Base-by-base conservation (phyloP, 2,329 filamentous ascomycete genomes). In the Proliferodiscus dingleyae region DNA sequence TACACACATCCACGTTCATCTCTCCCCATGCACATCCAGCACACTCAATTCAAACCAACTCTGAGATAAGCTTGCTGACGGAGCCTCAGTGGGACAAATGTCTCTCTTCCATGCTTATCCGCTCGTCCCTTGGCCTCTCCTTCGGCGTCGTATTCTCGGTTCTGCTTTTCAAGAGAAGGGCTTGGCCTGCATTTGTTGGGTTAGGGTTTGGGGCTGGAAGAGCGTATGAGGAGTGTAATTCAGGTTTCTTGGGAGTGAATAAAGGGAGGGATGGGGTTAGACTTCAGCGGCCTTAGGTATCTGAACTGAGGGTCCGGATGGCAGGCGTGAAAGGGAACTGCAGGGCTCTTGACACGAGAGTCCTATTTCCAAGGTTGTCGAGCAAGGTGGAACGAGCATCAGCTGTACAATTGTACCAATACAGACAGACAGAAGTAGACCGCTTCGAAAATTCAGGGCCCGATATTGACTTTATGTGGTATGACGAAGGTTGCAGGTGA, bases 141-240 rank as follows among this genome's bases (percentile, higher is more conserved):
- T 98, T 98, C 72, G 93, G 93, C 66, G 85, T 98, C 68, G 88
- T 98, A 71, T 97, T 98, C 77, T 97, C 93, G 51, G 90, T 98
- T 51, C 85, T 98, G 48, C 73, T 98, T 45, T 98, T 98, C 81
- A 95, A 95, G 80, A 86, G 94, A 70, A 85, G 93, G 73, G 88
- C 93, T 57, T 98, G 91, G 89, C 93, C 93, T 47, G 93, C 90
- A n/a, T 93, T 89, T 66, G 80, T 95, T 57, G 93, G 93, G 56
- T 78, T 91, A 45, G 93, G 93, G 47, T 97, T 98, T 68, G 93
- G 94, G 66, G 90, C 90, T 54, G 93, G 93, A 62, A 83, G 94
- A 63, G 93, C 93, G 47, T 98, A 95, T 76, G 93, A 98, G 71
- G 93, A 98, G 76, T 96, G 93, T 72, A 95, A 98, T 74, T 51